Conservation (phyloP, 192 early-diverging fungal genomes). For the Entrophospora sp. region DNA sequence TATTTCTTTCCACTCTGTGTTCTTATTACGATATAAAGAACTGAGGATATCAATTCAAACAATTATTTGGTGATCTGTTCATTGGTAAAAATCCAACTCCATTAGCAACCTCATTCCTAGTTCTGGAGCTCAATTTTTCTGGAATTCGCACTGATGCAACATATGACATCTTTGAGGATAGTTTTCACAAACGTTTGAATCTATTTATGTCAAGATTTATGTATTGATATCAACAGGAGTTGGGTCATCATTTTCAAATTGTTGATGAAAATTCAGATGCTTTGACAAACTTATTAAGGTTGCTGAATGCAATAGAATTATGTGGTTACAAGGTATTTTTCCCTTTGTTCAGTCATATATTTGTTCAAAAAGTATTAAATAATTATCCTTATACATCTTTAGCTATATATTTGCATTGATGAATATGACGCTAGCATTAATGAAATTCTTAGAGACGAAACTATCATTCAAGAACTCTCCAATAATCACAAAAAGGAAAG, state of each 20-base stretch:
- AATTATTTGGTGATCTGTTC: slow-evolving; percentile 8
- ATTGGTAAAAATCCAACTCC: slow-evolving; percentile 12
- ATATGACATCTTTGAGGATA: slow-evolving; percentile 10
- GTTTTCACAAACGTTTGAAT: slow-evolving; percentile 13
- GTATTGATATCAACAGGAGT: slow-evolving; percentile 11
- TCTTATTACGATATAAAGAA: slow-evolving; percentile 18
- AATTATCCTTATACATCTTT: background rate
- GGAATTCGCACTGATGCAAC: background rate
- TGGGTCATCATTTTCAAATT: slow-evolving; percentile 9
- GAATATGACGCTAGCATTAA: slow-evolving; percentile 6
- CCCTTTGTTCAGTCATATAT: slow-evolving; percentile 3
- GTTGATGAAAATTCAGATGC: slow-evolving; percentile 12
- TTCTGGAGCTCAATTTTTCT: slow-evolving; percentile 17
- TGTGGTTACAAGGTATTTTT: slow-evolving; percentile 13
- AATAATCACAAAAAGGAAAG: background rate
- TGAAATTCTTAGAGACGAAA: slow-evolving; percentile 10
- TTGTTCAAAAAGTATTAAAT: background rate
- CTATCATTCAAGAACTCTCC: background rate
- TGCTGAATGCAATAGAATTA: background rate
- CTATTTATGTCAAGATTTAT: slow-evolving; percentile 1
- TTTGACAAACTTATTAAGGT: slow-evolving; percentile 3
- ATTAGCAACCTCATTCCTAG: slow-evolving; percentile 9
- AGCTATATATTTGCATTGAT: slow-evolving; percentile 14
- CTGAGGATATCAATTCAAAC: background rate
- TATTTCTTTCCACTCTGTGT: slow-evolving; percentile 16